phyloP scores from a whole-genome alignment of 768 basidiomycete genomes.

The Mycena belliarum region DNA sequence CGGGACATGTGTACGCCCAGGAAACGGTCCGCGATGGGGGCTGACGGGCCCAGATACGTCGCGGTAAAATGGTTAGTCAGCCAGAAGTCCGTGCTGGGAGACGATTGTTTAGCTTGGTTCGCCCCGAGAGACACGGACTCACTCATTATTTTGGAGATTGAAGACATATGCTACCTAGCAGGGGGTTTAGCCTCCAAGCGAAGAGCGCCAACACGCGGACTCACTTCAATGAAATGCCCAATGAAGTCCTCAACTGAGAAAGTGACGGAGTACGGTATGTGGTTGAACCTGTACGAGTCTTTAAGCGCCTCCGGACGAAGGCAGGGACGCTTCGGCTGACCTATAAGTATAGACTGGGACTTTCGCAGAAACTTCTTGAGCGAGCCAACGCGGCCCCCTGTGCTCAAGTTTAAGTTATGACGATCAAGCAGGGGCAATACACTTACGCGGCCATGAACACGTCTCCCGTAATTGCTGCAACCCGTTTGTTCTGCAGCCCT shows the following conservation, averaged over 20 bases:
- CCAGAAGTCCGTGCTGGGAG: conserved; percentile 17
- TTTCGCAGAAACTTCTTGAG: conserved; percentile 3
- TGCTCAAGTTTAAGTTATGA: too few species aligned
- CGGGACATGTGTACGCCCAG: conserved; percentile 17
- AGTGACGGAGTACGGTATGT: conserved; percentile 12
- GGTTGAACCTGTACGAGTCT: conserved; percentile 10
- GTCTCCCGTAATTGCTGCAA: conserved; percentile 13
- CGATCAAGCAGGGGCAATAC: background rate
- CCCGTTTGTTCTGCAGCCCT: conserved; percentile 14
- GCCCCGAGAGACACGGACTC: background rate
- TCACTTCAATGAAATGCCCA: conserved; percentile 18
- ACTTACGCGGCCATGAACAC: conserved; percentile 9
- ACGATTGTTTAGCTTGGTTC: background rate
- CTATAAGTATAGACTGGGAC: conserved; percentile 20
- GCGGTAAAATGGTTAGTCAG: conserved; percentile 19
- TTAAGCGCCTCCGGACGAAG: background rate
- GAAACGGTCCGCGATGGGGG: conserved; percentile 20
- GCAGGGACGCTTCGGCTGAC: background rate
- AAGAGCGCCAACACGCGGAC: background rate
- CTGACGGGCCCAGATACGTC: conserved; percentile 13
- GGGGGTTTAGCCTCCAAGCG: background rate
- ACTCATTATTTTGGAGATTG: conserved; percentile 21
- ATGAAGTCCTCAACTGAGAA: conserved; percentile 9
- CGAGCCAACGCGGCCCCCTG: conserved; percentile 18
- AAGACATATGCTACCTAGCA: conserved; percentile 20